These are phyloP conservation scores for Penicillium digitatum DNA, from an alignment of 2,329 filamentous ascomycete species.

Conservation along the genomic window DNA sequence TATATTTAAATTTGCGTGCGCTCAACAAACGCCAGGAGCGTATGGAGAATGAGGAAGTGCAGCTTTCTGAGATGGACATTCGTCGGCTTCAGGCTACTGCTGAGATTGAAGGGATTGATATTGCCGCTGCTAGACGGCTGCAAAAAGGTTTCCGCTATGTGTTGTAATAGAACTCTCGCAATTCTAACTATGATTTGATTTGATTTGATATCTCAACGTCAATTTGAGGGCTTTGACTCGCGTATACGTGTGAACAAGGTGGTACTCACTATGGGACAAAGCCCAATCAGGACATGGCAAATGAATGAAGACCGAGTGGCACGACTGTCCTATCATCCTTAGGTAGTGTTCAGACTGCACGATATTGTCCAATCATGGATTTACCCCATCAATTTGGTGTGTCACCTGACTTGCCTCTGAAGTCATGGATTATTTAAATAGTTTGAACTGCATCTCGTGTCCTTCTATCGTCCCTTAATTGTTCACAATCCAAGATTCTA, in stretches of 20 bases:
- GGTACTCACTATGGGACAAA: too few species aligned
- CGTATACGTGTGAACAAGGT: too few species aligned
- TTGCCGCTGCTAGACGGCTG: constrained; percentile 48
- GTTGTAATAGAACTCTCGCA: constrained; percentile 28
- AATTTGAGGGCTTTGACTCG: neutral
- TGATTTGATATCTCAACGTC: neutral
- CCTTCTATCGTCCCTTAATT: neutral
- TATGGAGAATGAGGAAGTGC: constrained; percentile 48
- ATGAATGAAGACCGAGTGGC: neutral
- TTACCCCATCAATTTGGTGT: neutral
- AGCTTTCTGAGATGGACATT: constrained; percentile 48
- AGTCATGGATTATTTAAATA: constrained; percentile 3
- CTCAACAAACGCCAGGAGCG: constrained; percentile 52
- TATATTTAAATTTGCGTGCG: constrained; percentile 39
- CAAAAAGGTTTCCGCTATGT: constrained; percentile 56
- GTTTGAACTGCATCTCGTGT: neutral
- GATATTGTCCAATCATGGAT: neutral
- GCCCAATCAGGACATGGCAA: neutral
- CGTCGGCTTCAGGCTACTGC: constrained; percentile 49
- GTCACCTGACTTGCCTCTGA: constrained; percentile 4
- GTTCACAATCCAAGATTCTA: neutral
- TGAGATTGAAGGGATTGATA: constrained; percentile 50
- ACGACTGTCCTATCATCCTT: neutral
- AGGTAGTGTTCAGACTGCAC: neutral
- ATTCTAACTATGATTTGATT: neutral